Conservation (phyloP, 2,329 filamentous ascomycete species). For the Calycina herbarum region DNA sequence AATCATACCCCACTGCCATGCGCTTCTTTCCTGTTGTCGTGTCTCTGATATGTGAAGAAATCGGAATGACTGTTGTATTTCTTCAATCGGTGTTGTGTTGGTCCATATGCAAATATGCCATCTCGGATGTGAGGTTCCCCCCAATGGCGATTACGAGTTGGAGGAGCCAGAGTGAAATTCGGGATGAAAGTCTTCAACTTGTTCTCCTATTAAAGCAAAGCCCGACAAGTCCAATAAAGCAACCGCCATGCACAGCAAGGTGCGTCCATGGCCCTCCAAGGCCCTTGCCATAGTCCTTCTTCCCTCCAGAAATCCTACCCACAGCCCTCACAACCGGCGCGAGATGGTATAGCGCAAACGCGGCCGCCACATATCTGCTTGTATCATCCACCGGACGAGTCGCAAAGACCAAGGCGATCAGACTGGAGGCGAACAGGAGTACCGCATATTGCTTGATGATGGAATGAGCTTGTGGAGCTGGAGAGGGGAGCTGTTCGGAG, state of each 20-base stretch:
- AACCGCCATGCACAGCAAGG: constrained; percentile 28
- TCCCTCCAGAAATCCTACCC: constrained; percentile 19
- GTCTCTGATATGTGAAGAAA: too few relatives aligned
- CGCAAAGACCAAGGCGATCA: constrained; percentile 39
- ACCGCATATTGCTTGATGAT: constrained; percentile 42
- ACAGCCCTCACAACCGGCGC: constrained; percentile 37
- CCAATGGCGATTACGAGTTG: too few relatives aligned
- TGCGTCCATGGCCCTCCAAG: constrained; percentile 33
- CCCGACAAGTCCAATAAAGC: constrained; percentile 7
- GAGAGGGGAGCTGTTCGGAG: constrained; percentile 33
- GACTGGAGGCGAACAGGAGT: constrained; percentile 37
- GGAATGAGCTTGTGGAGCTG: constrained; percentile 39
- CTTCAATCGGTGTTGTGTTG: too few relatives aligned
- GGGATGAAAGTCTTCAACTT: neutral
- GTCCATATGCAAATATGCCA: too few relatives aligned
- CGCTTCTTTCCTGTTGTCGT: too few relatives aligned
- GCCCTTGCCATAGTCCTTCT: constrained; percentile 14
- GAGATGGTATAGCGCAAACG: constrained; percentile 40
- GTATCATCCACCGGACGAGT: constrained; percentile 32
- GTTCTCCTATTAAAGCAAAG: neutral
- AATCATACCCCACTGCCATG: too few relatives aligned
- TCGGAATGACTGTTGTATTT: too few relatives aligned
- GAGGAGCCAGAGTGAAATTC: too few relatives aligned
- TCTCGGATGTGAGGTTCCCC: too few relatives aligned
- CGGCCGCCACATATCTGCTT: constrained; percentile 36